These are phyloP conservation scores for Moniliophthora roreri DNA, from an alignment of 1,284 basidiomycete genomes.

Conservation along the genomic window DNA sequence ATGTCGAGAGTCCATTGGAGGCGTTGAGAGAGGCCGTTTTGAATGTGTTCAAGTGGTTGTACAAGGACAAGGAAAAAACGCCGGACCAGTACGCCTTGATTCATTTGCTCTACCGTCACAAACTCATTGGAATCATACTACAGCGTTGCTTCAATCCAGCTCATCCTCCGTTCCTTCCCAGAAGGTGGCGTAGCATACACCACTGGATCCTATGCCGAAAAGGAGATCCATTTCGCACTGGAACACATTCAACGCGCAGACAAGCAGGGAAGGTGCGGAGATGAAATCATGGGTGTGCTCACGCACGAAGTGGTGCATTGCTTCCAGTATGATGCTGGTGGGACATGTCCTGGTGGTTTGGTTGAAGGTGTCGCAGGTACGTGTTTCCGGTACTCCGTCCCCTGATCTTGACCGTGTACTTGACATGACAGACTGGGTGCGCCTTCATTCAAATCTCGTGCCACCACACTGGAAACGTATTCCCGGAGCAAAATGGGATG, in stretches of 20 bases:
- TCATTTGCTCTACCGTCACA: not conserved
- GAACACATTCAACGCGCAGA: slow-evolving; percentile 50
- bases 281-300: slow-evolving; percentile 68
- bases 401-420: no score
- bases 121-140: slow-evolving; percentile 12
- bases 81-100: slow-evolving; percentile 53
- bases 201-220: slow-evolving; percentile 47
- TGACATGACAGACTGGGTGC: slow-evolving; percentile 62
- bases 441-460: slow-evolving; percentile 51
- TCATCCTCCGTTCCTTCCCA: slow-evolving; percentile 47
- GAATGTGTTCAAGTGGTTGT: slow-evolving; percentile 57
- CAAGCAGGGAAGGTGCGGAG: slow-evolving; percentile 36
- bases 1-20: slow-evolving; percentile 42
- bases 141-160: slow-evolving; percentile 53
- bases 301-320: slow-evolving; percentile 73
- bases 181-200: slow-evolving; percentile 73
- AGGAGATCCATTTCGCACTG: slow-evolving; percentile 71
- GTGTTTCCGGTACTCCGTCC: slow-evolving; percentile 15
- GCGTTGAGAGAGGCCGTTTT: slow-evolving; percentile 52
- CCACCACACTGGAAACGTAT: slow-evolving; percentile 66
- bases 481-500: slow-evolving; percentile 53
- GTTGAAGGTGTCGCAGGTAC: slow-evolving; percentile 75
- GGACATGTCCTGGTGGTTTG: slow-evolving; percentile 61
- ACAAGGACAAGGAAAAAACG: slow-evolving; percentile 48
- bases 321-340: slow-evolving; percentile 64